Conservation (phyloP, 768 basidiomycete genomes). For the Phylloporus scabripes region DNA sequence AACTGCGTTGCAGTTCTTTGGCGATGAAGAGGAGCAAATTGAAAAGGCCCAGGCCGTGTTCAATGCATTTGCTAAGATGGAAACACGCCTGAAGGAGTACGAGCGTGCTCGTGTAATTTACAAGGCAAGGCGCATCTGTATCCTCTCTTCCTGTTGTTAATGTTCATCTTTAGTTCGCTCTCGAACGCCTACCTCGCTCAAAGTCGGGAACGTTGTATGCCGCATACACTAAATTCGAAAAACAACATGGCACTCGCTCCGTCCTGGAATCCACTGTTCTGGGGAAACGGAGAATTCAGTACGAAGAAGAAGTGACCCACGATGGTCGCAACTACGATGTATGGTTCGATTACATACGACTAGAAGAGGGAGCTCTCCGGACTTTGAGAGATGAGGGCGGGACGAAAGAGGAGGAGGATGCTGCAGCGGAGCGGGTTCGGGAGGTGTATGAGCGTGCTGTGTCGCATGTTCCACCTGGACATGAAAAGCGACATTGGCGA, state of each 20-base stretch:
- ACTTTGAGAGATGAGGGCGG: slow-evolving; percentile 73
- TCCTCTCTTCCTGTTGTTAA: background rate
- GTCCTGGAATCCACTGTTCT: slow-evolving; percentile 91
- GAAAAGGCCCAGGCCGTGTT: slow-evolving; percentile 88
- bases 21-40: slow-evolving; percentile 85
- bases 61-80: slow-evolving; percentile 94
- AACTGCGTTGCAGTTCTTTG: slow-evolving; percentile 85
- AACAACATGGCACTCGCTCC: slow-evolving; percentile 87
- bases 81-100: slow-evolving; percentile 91
- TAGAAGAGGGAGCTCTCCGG: slow-evolving; percentile 84
- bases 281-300: slow-evolving; percentile 96
- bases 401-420: slow-evolving; percentile 63
- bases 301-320: slow-evolving; percentile 91
- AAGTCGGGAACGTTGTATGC: slow-evolving; percentile 87
- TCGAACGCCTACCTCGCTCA: slow-evolving; percentile 85
- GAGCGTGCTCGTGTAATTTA: slow-evolving; percentile 96
- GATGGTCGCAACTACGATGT: slow-evolving; percentile 95
- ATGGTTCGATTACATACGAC: slow-evolving; percentile 94
- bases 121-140: slow-evolving; percentile 54
- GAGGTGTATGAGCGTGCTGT: slow-evolving; percentile 97
- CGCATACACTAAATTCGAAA: slow-evolving; percentile 95
- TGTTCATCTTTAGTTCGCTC: slow-evolving; percentile 66
- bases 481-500: slow-evolving; percentile 89
- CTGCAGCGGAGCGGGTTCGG: slow-evolving; percentile 61
- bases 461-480: slow-evolving; percentile 90